Base-by-base conservation (phyloP, 2,329 filamentous ascomycete species). In the Blastomyces parvus region DNA sequence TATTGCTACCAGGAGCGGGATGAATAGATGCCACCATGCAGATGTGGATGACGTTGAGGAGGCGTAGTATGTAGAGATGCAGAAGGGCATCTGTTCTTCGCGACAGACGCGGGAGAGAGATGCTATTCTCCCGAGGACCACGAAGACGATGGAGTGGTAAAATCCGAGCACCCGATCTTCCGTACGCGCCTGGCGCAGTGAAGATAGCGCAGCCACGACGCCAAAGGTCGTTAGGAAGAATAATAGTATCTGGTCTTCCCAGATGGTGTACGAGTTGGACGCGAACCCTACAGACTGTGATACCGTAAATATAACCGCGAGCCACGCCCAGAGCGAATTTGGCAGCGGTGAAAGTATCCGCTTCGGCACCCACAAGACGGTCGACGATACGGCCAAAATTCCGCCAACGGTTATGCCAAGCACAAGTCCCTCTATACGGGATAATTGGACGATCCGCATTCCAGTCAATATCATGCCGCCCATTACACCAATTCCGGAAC, bases 71-170 rank as follows among this genome's bases (percentile, higher is more conserved):
- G 94, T 97, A 1, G 93, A 96, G 62, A 85, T 86, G 80, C 94
- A 99, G 78, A 88, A 95, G 0, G 94, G 94, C 90, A 97, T 97
- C 78, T 99, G 94, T 78, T 99, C 94, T 75, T 99, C 94, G 64
- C 94, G 88, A 74, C 94, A 99, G 25, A 99, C 86, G 68, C 91
- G 89, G 11, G 94, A 97, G 68, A 93, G 86, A 0, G 92, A 96
- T 0, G 91, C 88, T 2, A 93, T 62, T 62, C 93, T 87, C 17
- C 88, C 88, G 14, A 97, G 82, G 5, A 91, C 73, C 63, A 94
- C 81, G 71, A 99, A 97, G 1, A 91, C 79, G 25, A 93, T 74
- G 0, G 94, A 94, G 73, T 99, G 92, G 70, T 92, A 93, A 33
- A 90, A 82, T 30, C 89, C 91, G 57, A 96, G 78, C 13, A 88